Base-by-base conservation (phyloP, 768 basidiomycete species). In the Phaeotremella fagi region DNA sequence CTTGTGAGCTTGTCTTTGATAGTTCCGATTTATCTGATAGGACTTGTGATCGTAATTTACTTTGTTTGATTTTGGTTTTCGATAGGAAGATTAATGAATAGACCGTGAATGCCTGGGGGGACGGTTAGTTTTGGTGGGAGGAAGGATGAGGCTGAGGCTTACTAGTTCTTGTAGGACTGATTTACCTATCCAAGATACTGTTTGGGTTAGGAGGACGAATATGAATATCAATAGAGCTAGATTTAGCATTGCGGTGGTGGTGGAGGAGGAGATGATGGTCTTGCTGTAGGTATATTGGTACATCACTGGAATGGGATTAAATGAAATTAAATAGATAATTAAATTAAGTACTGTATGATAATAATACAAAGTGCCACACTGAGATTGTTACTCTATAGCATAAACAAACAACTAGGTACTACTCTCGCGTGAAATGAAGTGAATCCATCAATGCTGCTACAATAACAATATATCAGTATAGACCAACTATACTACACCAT, bases 121-220 rank as follows among this genome's bases (percentile, higher is more conserved):
- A 46, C 38, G n/a, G 29, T n/a, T 23, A 36, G 3, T 33, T 45
- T 26, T n/a, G 18, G 20, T 38, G 47, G 49, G 25, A 14, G 28
- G 12, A 33, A 20, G n/a, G 18, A 33, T 3, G 28, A 18, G 41
- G 7, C 31, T 28, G 22, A 50, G 48, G 29, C 88, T 58, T 64
- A 92, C 91, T 52, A 85, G 70, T 48, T 90, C 87, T 51, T 86
- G 79, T 20, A 97, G 79, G 22, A 90, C 88, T 18, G 85, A 81
- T 71, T 90, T 82, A 41, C 91, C 91, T 47, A 94, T 81, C 90
- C 90, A 92, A 45, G 85, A 82, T 56, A 94, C 81, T 63, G 90
- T 79, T 72, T 92, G 85, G 2, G 87, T 86, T 48, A 88, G 59
- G 64, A 94, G 83, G 27, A 88, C 88, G 48, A 91, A 80, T 16